Conservation (phyloP, 2,329 filamentous ascomycete species). For the Phialemonium atrogriseum region DNA sequence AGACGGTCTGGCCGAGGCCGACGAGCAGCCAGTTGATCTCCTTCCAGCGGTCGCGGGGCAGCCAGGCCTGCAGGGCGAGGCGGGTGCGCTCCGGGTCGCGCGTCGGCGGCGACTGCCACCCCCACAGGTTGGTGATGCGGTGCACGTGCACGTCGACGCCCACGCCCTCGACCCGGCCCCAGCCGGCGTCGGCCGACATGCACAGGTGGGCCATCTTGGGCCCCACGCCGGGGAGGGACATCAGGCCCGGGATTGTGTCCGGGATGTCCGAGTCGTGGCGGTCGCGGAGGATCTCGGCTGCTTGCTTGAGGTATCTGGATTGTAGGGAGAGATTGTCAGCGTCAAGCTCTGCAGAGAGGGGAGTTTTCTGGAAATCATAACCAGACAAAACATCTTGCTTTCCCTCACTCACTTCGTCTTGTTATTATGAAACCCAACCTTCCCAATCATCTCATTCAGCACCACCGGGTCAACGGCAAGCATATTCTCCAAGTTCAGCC, state of each 20-base stretch:
- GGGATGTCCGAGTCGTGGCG: slow-evolving; percentile 70
- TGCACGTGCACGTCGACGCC: slow-evolving; percentile 94
- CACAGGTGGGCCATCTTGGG: slow-evolving; percentile 94
- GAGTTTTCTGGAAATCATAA: neutral
- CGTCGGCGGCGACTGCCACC: slow-evolving; percentile 65
- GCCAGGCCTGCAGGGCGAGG: slow-evolving; percentile 66
- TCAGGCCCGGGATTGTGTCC: slow-evolving; percentile 64
- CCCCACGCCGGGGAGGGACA: slow-evolving; percentile 74
- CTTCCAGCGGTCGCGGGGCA: slow-evolving; percentile 78
- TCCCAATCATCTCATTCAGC: slow-evolving; percentile 67
- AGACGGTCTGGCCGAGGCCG: slow-evolving; percentile 80
- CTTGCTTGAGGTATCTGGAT: slow-evolving; percentile 56
- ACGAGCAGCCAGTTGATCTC: slow-evolving; percentile 89
- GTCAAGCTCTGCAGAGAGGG: neutral
- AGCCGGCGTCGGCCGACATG: slow-evolving; percentile 59
- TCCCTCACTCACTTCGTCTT: slow-evolving; percentile 88
- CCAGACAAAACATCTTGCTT: slow-evolving; percentile 24
- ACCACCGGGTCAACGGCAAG: slow-evolving; percentile 58
- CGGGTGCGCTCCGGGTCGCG: slow-evolving; percentile 77
- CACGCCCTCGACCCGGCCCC: slow-evolving; percentile 61
- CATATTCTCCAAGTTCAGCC: slow-evolving; percentile 69
- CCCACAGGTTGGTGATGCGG: slow-evolving; percentile 89
- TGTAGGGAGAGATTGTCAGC: neutral
- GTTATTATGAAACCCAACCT: slow-evolving; percentile 91
- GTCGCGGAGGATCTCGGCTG: slow-evolving; percentile 65